Evolutionary conservation across 2,329 filamentous ascomycete species (phyloP).

Genomic region (Cercospora sp.): DNA sequence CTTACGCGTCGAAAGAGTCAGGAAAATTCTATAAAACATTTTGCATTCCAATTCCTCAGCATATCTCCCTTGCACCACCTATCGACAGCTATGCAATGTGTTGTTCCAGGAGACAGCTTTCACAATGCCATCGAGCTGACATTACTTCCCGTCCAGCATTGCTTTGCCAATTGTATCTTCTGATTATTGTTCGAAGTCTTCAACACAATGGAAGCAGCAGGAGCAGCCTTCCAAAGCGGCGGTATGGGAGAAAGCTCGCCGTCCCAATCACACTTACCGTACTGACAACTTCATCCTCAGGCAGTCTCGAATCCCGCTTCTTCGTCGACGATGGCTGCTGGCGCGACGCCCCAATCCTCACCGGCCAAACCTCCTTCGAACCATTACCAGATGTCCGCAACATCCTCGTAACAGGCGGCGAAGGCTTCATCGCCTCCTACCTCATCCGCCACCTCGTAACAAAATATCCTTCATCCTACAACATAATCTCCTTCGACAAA

Average conservation of each 20-base stretch:
- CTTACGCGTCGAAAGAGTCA: neutral
- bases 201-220: conserved; percentile 19
- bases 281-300: conserved; percentile 17
- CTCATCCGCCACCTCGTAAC: conserved; percentile 74
- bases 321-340: conserved; percentile 63
- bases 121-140: neutral
- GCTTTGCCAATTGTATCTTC: neutral
- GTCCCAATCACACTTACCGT: neutral
- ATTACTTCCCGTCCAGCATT: neutral
- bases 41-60: neutral
- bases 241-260: conserved; percentile 11
- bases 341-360: conserved; percentile 70
- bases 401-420: conserved; percentile 81
- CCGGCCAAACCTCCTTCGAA: conserved; percentile 69
- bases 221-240: conserved; percentile 23
- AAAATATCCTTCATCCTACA: conserved; percentile 73
- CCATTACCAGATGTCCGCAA: conserved; percentile 70
- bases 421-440: conserved; percentile 86
- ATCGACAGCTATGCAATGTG: too few relatives aligned
- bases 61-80: conserved; percentile 13
- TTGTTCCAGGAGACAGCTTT: too few relatives aligned
- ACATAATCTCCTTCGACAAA: conserved; percentile 81
- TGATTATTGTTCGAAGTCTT: neutral
- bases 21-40: neutral
- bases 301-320: conserved; percentile 44